phyloP scores from a whole-genome alignment of 2,329 filamentous ascomycete genomes.

The Emericellopsis atlantica region DNA sequence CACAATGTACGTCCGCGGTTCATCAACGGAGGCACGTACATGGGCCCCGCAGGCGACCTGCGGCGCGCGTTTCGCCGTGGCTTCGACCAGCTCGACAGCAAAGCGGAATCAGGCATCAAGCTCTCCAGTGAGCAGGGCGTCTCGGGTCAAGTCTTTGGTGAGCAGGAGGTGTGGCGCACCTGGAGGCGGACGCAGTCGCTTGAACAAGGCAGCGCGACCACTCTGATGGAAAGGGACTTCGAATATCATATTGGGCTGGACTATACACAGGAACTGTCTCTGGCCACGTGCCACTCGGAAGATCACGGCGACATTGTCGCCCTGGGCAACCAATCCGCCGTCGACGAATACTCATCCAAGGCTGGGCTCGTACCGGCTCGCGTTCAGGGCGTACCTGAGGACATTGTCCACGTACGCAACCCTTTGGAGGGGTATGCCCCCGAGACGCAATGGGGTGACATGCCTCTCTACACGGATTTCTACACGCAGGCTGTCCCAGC shows the following conservation, averaged over 20 bases:
- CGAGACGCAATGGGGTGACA: conserved; percentile 7
- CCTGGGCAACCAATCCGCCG: conserved; percentile 7
- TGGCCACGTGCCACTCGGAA: conserved; percentile 9
- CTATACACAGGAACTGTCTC: conserved; percentile 10
- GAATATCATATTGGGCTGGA: conserved; percentile 14
- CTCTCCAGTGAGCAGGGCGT: conserved; percentile 17
- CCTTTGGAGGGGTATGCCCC: conserved; percentile 3
- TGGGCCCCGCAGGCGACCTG: conserved; percentile 15
- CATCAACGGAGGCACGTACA: conserved; percentile 16
- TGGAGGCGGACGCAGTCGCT: conserved; percentile 1
- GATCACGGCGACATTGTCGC: conserved; percentile 10
- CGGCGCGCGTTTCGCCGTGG: conserved; percentile 11
- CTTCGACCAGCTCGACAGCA: conserved; percentile 11
- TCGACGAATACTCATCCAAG: conserved; percentile 6
- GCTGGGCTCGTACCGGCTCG: conserved; percentile 7
- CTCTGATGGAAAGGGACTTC: conserved; percentile 4
- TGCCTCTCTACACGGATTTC: conserved; percentile 11
- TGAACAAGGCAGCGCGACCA: background rate
- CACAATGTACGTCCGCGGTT: conserved; percentile 12
- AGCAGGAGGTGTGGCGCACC: conserved; percentile 19
- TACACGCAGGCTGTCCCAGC: conserved; percentile 9
- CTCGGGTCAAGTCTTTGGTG: conserved; percentile 16
- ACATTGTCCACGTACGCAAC: conserved; percentile 5
- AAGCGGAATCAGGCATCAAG: background rate
- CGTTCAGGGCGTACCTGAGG: conserved; percentile 8